Evolutionary conservation across 1,139 yeast genomes (phyloP), one percentile per base, ranked within the genome.

Genomic region (Kurtzmaniella quercitrusa): DNA sequence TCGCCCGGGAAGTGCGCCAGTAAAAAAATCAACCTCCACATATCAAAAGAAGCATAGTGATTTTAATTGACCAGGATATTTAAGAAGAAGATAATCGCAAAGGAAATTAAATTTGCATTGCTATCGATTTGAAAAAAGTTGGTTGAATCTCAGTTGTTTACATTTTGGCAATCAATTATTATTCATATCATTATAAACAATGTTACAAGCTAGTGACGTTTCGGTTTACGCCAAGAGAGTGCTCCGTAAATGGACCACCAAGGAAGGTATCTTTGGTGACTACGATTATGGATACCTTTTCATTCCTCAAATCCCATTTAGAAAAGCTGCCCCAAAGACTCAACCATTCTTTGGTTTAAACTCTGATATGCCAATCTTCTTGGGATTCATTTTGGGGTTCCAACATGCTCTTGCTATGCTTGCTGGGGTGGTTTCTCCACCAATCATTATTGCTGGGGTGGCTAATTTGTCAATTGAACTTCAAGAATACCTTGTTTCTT

Each of bases 401-500:
- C 96, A 89, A 65, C 97, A 90, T 60, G 71, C 95, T 1, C 67
- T 90, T 52, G 84, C 96, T 38, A 87, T 89, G 95, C 67, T 90
- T 65, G 96, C 95, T 9, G 96, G 96, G 56, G 79, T 90, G 41
- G 85, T 85, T 37, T 73, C 95, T n/a, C 95, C 96, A 5, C 94
- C 96, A 2, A 65, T 88, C 45, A 70, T 87, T 53, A 84, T 86
- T 41, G 68, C 90, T 1, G 55, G 68, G 9, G 65, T 76, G 23
- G 90, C 91, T 18, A 74, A 85, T 60, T 70, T 89, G 45, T 64
- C 63, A 27, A 51, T 68, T 15, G 73, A 63, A 2, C 49, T 68
- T 16, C 75, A 79, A 41, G 83, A 86, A 56, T 89, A 88, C 63
- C 67, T 90, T 52, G 95, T 90, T 21, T 81, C 91, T 31, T 81